Conservation (phyloP, 805 yeast species). For the Metschnikowia lunata region DNA sequence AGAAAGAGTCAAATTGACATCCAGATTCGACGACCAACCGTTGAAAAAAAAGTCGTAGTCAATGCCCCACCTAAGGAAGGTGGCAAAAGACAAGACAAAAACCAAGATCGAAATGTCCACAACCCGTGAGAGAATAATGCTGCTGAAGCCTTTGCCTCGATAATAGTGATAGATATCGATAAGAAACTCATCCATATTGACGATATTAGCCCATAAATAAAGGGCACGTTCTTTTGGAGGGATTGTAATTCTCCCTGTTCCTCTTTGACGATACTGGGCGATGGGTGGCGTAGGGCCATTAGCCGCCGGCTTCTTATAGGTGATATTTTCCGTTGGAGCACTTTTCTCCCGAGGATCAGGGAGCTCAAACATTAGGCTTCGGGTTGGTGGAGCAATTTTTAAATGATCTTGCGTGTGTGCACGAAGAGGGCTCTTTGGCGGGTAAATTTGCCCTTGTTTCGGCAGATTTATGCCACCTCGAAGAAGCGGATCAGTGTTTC, state of each 20-base stretch:
- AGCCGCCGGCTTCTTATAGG: not conserved
- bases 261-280: slow-evolving; percentile 3
- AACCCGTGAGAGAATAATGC: slow-evolving; percentile 63
- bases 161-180: slow-evolving; percentile 81
- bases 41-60: slow-evolving; percentile 44
- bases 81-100: slow-evolving; percentile 74
- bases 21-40: slow-evolving; percentile 21
- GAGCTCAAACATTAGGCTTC: slow-evolving; percentile 11
- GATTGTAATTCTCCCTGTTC: slow-evolving; percentile 19
- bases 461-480: not conserved
- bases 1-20: slow-evolving; percentile 24
- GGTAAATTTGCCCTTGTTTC: not conserved
- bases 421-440: not conserved
- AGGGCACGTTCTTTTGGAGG: slow-evolving; percentile 68
- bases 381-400: not conserved
- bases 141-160: slow-evolving; percentile 76
- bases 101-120: slow-evolving; percentile 70
- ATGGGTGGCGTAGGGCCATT: not conserved
- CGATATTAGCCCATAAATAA: slow-evolving; percentile 96
- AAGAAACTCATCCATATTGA: slow-evolving; percentile 82
- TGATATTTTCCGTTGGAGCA: not conserved
- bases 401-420: too few relatives aligned
- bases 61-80: slow-evolving; percentile 78
- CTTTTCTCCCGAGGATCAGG: not conserved
- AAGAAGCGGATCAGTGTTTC: not conserved